Percentiles rank a stretch among this genome's conserved stretches.
These are phyloP conservation scores for Blastocystis sp. DNA, from an alignment of 352 stramenopile genomes.

Conservation along the genomic window DNA sequence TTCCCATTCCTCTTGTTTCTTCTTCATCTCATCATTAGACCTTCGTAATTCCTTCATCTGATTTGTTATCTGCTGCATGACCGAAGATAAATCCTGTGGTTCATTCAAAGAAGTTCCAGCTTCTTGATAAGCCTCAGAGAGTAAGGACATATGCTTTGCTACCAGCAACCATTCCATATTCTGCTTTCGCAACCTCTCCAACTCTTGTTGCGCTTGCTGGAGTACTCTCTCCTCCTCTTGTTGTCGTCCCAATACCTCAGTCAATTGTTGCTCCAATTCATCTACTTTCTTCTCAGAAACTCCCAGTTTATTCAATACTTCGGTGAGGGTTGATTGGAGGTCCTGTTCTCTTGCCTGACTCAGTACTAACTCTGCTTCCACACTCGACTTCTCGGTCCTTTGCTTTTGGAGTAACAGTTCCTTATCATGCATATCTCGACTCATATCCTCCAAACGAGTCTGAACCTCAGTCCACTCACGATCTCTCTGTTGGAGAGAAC, in stretches of 20 bases:
- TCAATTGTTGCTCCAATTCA: background rate
- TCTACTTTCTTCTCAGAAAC: background rate
- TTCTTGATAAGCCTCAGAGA: background rate
- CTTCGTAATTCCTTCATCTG: background rate
- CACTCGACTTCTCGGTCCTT: constrained; percentile 17
- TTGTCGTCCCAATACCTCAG: background rate
- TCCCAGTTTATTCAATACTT: constrained; percentile 8
- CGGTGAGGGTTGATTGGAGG: constrained; percentile 7
- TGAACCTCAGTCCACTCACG: background rate
- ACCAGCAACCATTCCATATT: constrained; percentile 25
- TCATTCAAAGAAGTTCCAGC: background rate
- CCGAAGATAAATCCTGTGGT: background rate
- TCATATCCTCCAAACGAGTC: constrained; percentile 4
- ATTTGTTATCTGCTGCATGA: constrained; percentile 8
- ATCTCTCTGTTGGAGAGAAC: background rate
- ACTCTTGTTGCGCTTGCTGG: background rate
- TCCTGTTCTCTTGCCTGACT: constrained; percentile 16
- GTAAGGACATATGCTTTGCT: background rate
- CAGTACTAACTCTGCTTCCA: constrained; percentile 1
- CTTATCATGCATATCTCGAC: constrained; percentile 59
- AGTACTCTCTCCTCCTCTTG: background rate
- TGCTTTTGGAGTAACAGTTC: constrained; percentile 9
- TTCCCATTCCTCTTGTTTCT: background rate
- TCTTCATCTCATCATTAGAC: background rate
- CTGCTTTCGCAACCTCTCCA: background rate